Evolutionary conservation across 2,329 filamentous ascomycete species (phyloP).

Genomic region (Fusarium marasasianum): DNA sequence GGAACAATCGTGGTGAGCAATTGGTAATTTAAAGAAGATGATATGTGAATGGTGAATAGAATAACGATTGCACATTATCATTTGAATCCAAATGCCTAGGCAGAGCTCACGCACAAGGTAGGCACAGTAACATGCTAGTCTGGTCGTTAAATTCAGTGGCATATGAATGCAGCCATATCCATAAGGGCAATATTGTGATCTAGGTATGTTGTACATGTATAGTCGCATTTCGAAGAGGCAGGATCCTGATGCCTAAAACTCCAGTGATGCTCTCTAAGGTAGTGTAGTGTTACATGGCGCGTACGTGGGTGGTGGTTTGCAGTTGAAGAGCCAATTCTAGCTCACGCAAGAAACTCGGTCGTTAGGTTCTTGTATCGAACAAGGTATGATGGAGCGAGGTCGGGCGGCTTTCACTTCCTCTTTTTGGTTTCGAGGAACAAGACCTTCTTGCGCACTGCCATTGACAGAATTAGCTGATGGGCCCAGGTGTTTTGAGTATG

Average conservation of each 20-base stretch:
- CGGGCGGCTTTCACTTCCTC: slow-evolving; percentile 60
- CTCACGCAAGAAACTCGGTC: slow-evolving; percentile 12
- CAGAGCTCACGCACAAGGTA: not conserved
- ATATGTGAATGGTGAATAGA: not conserved
- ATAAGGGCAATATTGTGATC: slow-evolving; percentile 16
- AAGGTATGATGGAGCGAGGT: slow-evolving; percentile 21
- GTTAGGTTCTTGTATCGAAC: slow-evolving; percentile 5
- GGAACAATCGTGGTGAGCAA: not conserved
- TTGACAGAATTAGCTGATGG: slow-evolving; percentile 3
- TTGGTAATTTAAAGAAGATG: slow-evolving; percentile 1
- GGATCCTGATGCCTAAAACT: slow-evolving; percentile 42
- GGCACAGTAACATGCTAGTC: not conserved
- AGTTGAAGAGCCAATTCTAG: slow-evolving; percentile 1
- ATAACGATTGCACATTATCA: not conserved
- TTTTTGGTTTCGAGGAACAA: slow-evolving; percentile 95
- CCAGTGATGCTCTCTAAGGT: slow-evolving; percentile 41
- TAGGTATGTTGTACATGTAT: slow-evolving; percentile 42
- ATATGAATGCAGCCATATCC: slow-evolving; percentile 11
- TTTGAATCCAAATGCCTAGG: not conserved
- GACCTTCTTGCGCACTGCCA: slow-evolving; percentile 88
- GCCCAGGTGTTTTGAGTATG: not conserved
- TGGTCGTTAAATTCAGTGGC: slow-evolving; percentile 5
- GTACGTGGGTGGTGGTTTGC: slow-evolving; percentile 8
- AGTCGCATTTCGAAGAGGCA: slow-evolving; percentile 35
- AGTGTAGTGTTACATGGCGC: slow-evolving; percentile 44